These are phyloP conservation scores for Rhytidiadelphus loreus DNA, from an alignment of 225 moss, liverwort and hornwort species.

Conservation along the genomic window DNA sequence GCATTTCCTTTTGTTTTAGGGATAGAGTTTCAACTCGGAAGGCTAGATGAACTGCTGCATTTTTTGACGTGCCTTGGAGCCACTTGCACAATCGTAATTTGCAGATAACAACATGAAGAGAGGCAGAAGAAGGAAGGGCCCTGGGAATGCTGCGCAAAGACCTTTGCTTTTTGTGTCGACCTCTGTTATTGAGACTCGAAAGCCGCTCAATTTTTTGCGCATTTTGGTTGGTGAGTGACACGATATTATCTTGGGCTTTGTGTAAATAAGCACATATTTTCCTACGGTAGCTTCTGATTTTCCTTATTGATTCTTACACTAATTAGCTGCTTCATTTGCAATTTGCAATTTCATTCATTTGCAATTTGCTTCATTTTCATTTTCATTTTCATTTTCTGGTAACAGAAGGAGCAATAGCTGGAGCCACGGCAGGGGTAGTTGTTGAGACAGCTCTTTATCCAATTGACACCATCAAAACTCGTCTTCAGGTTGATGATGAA, in stretches of 20 bases:
- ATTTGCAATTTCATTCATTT: no score
- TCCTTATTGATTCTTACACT: neutral
- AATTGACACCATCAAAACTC: constrained; percentile 98
- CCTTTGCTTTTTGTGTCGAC: constrained; percentile 34
- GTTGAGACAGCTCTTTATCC: constrained; percentile 94
- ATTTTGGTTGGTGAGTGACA: constrained; percentile 34
- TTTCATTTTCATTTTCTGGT: no score
- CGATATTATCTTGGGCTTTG: neutral
- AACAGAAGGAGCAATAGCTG: constrained; percentile 93
- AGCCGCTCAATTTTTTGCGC: constrained; percentile 39
- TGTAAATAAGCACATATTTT: neutral
- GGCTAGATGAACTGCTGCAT: neutral
- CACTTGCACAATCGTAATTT: neutral
- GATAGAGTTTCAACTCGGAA: neutral
- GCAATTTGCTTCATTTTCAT: no score
- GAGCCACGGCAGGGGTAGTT: constrained; percentile 87
- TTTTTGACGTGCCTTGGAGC: neutral
- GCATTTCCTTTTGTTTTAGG: neutral
- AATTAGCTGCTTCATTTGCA: neutral
- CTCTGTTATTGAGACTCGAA: constrained; percentile 27
- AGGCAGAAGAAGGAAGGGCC: constrained; percentile 20
- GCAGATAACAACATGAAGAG: constrained; percentile 18
- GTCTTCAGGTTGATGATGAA: constrained; percentile 64
- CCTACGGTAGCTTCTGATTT: neutral
- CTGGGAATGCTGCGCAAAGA: constrained; percentile 11